Evolutionary conservation across 352 stramenopile genomes (phyloP).

Genomic region (Globisporangium alternatum): DNA sequence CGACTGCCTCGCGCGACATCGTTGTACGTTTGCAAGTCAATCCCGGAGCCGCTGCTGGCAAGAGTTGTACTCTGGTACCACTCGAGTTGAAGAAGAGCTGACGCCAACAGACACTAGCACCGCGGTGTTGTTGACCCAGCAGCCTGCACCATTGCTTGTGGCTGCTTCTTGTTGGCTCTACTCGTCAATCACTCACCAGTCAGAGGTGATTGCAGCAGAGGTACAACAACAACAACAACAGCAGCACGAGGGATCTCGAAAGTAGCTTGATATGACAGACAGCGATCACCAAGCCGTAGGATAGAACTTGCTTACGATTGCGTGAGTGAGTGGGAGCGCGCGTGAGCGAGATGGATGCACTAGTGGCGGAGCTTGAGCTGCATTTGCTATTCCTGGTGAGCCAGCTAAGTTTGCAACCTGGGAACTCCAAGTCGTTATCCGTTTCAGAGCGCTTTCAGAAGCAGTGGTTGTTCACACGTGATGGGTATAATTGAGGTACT

Average conservation of each 20-base stretch:
- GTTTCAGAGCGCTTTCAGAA: too few relatives aligned
- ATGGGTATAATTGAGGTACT: background rate
- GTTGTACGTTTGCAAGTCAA: too few relatives aligned
- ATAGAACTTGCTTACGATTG: too few relatives aligned
- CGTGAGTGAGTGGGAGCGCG: too few relatives aligned
- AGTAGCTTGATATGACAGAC: background rate
- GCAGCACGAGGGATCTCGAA: background rate
- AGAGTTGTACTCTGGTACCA: background rate
- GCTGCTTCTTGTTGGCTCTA: background rate
- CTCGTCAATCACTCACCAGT: too few relatives aligned
- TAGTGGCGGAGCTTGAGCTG: too few relatives aligned
- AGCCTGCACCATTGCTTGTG: background rate
- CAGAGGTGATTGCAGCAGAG: background rate
- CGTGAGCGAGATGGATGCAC: too few relatives aligned
- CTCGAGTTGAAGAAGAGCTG: background rate
- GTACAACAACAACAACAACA: background rate
- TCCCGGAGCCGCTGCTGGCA: background rate
- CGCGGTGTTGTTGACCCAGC: background rate
- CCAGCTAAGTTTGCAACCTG: too few relatives aligned
- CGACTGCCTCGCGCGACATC: conserved; percentile 3
- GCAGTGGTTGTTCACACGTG: background rate
- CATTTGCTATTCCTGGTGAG: too few relatives aligned
- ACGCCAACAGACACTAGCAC: background rate
- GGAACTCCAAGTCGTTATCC: too few relatives aligned
- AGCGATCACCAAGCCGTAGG: too few relatives aligned